These are phyloP conservation scores for Papiliotrema laurentii DNA, from an alignment of 1,284 basidiomycete genomes.

Conservation along the genomic window DNA sequence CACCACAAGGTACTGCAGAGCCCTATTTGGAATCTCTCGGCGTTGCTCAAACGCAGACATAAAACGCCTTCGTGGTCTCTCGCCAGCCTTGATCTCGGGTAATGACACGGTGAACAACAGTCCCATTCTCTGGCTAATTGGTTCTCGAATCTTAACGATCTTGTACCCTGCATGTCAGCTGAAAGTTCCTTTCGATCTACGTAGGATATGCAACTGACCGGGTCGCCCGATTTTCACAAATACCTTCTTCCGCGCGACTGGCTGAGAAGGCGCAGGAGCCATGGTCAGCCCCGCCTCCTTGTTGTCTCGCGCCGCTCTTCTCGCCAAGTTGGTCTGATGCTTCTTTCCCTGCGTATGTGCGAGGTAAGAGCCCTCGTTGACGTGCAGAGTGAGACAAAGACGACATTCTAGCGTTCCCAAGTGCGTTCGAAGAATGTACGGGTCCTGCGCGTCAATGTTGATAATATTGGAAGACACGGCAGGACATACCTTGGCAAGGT, in stretches of 20 bases:
- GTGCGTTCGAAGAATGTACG: constrained; percentile 96
- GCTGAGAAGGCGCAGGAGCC: constrained; percentile 54
- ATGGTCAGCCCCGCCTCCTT: constrained; percentile 87
- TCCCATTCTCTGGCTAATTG: constrained; percentile 57
- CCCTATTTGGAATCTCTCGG: constrained; percentile 87
- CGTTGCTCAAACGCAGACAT: constrained; percentile 99
- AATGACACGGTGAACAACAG: constrained; percentile 96
- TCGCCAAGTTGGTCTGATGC: constrained; percentile 96
- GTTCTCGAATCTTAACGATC: constrained; percentile 53
- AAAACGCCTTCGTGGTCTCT: constrained; percentile 82
- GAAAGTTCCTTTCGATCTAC: background rate
- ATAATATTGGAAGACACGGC: background rate
- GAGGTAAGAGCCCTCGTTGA: constrained; percentile 98
- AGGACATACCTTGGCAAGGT: constrained; percentile 74
- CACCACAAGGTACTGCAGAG: constrained; percentile 95
- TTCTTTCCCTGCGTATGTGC: constrained; percentile 99
- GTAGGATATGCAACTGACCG: constrained; percentile 49
- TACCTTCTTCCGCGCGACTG: constrained; percentile 76
- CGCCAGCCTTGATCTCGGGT: constrained; percentile 85
- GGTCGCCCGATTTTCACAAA: constrained; percentile 97
- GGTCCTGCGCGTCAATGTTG: constrained; percentile 63
- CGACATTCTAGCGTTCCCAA: constrained; percentile 95
- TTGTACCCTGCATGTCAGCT: constrained; percentile 40
- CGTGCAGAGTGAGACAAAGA: constrained; percentile 94
- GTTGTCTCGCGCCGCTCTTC: constrained; percentile 90